Base-by-base conservation (phyloP, 1,139 yeast species). In the Zygosaccharomyces sapae region DNA sequence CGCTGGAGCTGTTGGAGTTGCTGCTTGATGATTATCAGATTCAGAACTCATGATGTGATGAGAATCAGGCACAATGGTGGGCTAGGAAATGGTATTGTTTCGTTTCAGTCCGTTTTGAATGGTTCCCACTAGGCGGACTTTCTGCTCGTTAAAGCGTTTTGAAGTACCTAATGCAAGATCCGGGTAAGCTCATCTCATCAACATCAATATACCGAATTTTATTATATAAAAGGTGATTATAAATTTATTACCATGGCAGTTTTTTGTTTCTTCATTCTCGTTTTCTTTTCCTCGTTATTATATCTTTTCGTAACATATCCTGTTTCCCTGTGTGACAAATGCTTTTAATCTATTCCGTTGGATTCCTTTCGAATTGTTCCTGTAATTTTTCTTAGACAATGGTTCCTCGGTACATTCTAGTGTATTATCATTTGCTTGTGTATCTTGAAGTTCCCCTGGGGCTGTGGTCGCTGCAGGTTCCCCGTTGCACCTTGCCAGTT, bases 281-380 rank as follows among this genome's bases (percentile, higher is more conserved):
- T 3, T 7, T 27, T 10, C 9, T 27, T 27, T 10, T 27, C n/a
- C 5, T 27, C 31, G n/a, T 39, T 29, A 33, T 50, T 48, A 54
- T 41, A 57, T 46, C 41, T 50, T 58, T 45, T 60, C 61, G 49
- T 61, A 61, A 44, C 57, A 54, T 20, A 60, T 57, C 40, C 56
- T 58, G 48, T 58, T 59, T 36, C 54, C 59, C 18, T 54, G 54
- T 20, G 57, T 52, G n/a, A 58, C 55, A 27, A 52, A 50, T 19
- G 61, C 61, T 38, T 56, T 57, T 18, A 60, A 45, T 44, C 55
- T 54, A 42, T 56, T 58, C 49, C 62, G 50, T 34, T 43, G 50
- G 13, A 43, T 43, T 43, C 38, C 43, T 33, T 48, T 44, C 10
- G 29, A 10, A 30, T 47, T 46, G 25, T 33, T 34, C 38, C 30